Evolutionary conservation across 2,329 filamentous ascomycete species (phyloP).

Genomic region (Aspergillus glaucus): DNA sequence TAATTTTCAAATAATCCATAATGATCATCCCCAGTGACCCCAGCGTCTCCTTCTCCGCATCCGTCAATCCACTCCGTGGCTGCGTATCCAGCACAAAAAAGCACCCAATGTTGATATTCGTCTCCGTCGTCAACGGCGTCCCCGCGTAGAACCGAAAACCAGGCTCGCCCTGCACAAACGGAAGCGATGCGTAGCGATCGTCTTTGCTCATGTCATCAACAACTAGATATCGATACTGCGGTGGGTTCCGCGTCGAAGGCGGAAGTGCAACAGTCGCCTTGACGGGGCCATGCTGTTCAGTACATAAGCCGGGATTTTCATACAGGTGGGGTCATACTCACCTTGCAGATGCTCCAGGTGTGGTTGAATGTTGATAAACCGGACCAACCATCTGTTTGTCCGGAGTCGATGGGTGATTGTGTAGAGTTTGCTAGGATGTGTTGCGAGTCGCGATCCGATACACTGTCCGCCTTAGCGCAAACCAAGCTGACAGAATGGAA

Average conservation of each 20-base stretch:
- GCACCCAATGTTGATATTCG: conserved; percentile 53
- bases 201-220: conserved; percentile 36
- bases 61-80: conserved; percentile 44
- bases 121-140: conserved; percentile 55
- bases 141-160: conserved; percentile 49
- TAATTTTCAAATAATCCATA: conserved; percentile 55
- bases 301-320: neutral
- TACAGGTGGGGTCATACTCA: conserved; percentile 12
- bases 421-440: conserved; percentile 49
- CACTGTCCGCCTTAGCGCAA: conserved; percentile 13
- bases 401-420: conserved; percentile 16
- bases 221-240: conserved; percentile 24
- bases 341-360: conserved; percentile 28
- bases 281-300: neutral
- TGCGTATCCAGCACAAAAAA: conserved; percentile 55
- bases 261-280: conserved; percentile 32
- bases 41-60: conserved; percentile 43
- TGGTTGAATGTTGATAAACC: conserved; percentile 29
- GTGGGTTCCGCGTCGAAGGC: conserved; percentile 15
- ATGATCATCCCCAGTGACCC: conserved; percentile 51
- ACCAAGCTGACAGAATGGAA: neutral
- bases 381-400: conserved; percentile 15
- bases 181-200: conserved; percentile 31
- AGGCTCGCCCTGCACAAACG: conserved; percentile 29
- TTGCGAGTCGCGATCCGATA: conserved; percentile 45